Conservation (phyloP, 768 basidiomycete species). For the Russula earlei region DNA sequence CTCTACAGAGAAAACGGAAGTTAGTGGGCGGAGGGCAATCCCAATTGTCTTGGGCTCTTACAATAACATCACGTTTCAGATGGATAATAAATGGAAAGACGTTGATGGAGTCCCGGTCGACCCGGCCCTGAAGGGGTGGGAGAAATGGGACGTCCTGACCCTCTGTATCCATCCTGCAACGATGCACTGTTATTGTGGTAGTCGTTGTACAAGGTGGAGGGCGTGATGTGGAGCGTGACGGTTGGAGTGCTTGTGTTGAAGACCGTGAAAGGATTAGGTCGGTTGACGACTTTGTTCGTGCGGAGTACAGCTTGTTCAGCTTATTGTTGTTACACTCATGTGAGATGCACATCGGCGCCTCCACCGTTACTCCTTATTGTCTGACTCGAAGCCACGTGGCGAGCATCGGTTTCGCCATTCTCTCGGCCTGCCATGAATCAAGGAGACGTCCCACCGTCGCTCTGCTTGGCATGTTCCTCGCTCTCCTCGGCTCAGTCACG, state of each 20-base stretch:
- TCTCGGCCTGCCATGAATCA: constrained; percentile 10
- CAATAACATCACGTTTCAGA: constrained; percentile 59
- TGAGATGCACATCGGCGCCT: too few species aligned
- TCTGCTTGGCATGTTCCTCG: not conserved
- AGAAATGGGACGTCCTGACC: constrained; percentile 28
- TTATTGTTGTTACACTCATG: constrained; percentile 18
- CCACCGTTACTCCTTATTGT: too few species aligned
- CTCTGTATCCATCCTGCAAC: constrained; percentile 31
- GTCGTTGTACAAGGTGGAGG: not conserved
- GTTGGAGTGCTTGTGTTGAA: too few species aligned
- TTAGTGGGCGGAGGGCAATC: not conserved
- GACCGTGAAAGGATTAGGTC: not conserved
- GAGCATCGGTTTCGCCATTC: constrained; percentile 2
- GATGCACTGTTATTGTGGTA: not conserved
- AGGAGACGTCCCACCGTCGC: too few species aligned
- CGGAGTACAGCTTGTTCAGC: too few species aligned
- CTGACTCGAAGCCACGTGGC: constrained; percentile 2
- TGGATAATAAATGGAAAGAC: constrained; percentile 78
- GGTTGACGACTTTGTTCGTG: not conserved
- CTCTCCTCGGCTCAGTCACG: not conserved
- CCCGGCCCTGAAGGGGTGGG: constrained; percentile 46
- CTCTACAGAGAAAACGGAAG: constrained; percentile 18
- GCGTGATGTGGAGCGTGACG: not conserved
- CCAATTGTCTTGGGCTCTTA: constrained; percentile 29
- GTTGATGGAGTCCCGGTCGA: constrained; percentile 54